Evolutionary conservation across 495 filamentous ascomycete species (phyloP).

Genomic region (Parmelia sp.): DNA sequence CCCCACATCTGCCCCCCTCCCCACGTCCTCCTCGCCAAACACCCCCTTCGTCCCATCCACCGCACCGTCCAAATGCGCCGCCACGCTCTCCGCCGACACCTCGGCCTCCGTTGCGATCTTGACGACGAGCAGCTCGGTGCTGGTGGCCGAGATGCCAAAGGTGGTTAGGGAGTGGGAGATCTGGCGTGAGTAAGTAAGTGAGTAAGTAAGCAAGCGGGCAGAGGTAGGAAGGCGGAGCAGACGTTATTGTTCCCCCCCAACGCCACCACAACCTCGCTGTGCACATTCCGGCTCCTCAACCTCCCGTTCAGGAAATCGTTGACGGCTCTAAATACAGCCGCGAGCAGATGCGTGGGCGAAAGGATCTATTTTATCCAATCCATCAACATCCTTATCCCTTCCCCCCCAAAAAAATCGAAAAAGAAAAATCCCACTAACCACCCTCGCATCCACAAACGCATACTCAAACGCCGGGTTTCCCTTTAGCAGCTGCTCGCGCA

Average conservation of each 20-base stretch:
- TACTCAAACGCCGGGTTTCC: conserved; percentile 84
- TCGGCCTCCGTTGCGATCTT: conserved; percentile 50
- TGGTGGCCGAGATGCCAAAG: conserved; percentile 71
- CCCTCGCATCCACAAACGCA: conserved; percentile 80
- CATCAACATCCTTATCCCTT: no score
- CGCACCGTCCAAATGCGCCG: conserved; percentile 21
- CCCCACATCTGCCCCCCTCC: conserved; percentile 52
- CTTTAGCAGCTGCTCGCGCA: conserved; percentile 72
- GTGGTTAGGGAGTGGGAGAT: conserved; percentile 85
- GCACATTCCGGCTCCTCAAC: conserved; percentile 76
- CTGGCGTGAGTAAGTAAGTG: conserved; percentile 43
- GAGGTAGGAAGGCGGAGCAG: no score
- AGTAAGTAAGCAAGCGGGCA: no score
- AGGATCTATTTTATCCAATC: no score
- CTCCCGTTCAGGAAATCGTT: conserved; percentile 55
- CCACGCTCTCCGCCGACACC: conserved; percentile 22
- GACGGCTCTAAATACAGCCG: conserved; percentile 72
- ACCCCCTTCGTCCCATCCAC: conserved; percentile 57
- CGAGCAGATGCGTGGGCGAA: conserved; percentile 63
- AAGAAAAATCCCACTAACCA: conserved; percentile 39
- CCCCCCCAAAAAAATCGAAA: no score
- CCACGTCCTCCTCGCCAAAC: conserved; percentile 58
- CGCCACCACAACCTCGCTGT: conserved; percentile 85
- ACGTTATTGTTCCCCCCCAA: conserved; percentile 85
- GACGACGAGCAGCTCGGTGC: conserved; percentile 63